Percentiles rank a stretch among this genome's conserved stretches.
Conservation (phyloP, 345 rosid species). For the Dimocarpus longan region DNA sequence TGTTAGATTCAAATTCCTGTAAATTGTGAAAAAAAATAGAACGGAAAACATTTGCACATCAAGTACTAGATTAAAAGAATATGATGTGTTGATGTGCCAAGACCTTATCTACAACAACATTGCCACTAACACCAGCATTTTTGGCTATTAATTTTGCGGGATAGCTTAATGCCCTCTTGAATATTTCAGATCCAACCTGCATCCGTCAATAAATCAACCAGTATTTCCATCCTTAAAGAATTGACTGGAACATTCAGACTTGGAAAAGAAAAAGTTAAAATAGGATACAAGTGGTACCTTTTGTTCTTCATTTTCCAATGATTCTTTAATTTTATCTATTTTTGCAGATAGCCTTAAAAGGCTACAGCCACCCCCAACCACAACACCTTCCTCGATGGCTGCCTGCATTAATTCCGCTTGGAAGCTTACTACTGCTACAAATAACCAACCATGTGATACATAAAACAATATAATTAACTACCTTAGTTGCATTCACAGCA, state of each 20-base stretch:
- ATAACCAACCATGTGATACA: neutral
- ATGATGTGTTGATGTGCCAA: slow-evolving; percentile 11
- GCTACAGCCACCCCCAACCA: slow-evolving; percentile 91
- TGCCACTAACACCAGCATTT: slow-evolving; percentile 85
- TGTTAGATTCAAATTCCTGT: slow-evolving; percentile 11
- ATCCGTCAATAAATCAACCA: neutral
- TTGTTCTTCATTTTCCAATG: slow-evolving; percentile 76
- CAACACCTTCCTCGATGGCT: slow-evolving; percentile 93
- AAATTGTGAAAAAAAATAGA: neutral
- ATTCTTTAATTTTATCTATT: slow-evolving; percentile 65
- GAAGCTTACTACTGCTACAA: slow-evolving; percentile 7
- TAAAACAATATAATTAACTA: slow-evolving; percentile 23
- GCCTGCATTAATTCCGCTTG: slow-evolving; percentile 54
- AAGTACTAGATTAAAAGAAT: neutral
- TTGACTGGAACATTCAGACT: neutral
- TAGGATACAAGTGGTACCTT: slow-evolving; percentile 43
- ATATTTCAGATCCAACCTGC: slow-evolving; percentile 94
- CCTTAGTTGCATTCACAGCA: slow-evolving; percentile 97
- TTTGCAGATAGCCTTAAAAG: slow-evolving; percentile 74
- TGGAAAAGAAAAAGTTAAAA: neutral
- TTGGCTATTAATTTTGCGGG: slow-evolving; percentile 80
- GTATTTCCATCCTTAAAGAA: neutral
- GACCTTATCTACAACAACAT: slow-evolving; percentile 75
- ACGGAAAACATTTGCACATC: neutral
- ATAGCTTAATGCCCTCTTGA: slow-evolving; percentile 76